Evolutionary conservation across 768 basidiomycete species (phyloP), one percentile per base, ranked within the genome.

Genomic region (Boletus eberwhitei): DNA sequence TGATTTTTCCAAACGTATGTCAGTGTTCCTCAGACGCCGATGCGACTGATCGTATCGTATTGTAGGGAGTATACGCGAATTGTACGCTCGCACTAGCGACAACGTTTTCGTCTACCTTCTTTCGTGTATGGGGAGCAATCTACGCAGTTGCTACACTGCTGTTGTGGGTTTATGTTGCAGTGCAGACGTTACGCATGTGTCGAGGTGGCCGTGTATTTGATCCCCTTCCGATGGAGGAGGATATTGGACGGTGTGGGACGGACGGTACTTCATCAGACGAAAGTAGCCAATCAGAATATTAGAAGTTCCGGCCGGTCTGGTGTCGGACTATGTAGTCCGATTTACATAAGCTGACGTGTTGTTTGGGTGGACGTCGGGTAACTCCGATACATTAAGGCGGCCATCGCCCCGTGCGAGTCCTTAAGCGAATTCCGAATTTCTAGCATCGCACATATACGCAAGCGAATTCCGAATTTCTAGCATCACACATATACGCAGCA

Each of bases 1-100:
- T 85, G 38, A 81, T 88, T 57, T 88, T 88, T 64, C 87, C 87
- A 5, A 87, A 86, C 58, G 87, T 82, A 58, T 37, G 81, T 48
- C 16, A 19, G 31, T 47, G 7, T 21, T 38, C 24, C 45, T 37
- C 39, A 1, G 26, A 38, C 0, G 13, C 26, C 4, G 41, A 19
- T 34, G 59, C 11, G 34, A 48, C 39, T 51, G 43, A 56, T 40
- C 7, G 24, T 42, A 5, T 11, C 17, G 32, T 9, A 41, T 56
- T 17, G 22, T 47, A 82, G 80, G 81, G 81, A n/a, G 86, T 87
- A 0, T 87, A 85, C 58, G 84, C 85, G 2, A 83, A 82, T 57
- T 73, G 84, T 11, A 87, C 85, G 0, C 75, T 88, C 21, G 70
- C 73, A 21, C 73, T 88, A 0, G 77, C 74, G 5, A 59, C 61